These are phyloP conservation scores for Curvularia sp. DNA, from an alignment of 2,329 filamentous ascomycete species.

Conservation along the genomic window DNA sequence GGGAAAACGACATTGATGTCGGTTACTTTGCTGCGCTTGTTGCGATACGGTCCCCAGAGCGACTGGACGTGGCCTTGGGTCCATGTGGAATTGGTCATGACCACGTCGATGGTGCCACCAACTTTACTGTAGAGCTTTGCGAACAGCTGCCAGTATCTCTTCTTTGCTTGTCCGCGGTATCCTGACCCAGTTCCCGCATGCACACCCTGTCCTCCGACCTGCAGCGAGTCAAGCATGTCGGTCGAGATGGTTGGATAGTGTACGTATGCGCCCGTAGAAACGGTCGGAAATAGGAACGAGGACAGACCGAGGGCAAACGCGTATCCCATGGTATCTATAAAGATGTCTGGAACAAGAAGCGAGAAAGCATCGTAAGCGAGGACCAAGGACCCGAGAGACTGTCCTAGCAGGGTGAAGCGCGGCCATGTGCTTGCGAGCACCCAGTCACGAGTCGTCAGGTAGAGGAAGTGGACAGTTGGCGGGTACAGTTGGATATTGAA, in stretches of 20 bases:
- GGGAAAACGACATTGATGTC: conserved; percentile 84
- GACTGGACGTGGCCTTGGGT: conserved; percentile 78
- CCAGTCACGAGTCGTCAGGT: conserved; percentile 85
- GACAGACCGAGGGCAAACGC: conserved; percentile 85
- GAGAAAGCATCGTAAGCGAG: conserved; percentile 92
- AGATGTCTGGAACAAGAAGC: conserved; percentile 90
- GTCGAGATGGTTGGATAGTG: conserved; percentile 99
- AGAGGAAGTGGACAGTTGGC: conserved; percentile 85
- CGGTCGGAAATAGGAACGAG: conserved; percentile 78
- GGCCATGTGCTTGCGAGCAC: conserved; percentile 89
- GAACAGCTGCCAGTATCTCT: conserved; percentile 85
- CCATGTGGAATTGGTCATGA: conserved; percentile 98
- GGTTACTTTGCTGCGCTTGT: conserved; percentile 54
- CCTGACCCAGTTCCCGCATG: conserved; percentile 85
- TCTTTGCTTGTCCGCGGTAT: conserved; percentile 73
- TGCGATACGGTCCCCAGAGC: conserved; percentile 71
- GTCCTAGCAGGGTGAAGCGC: conserved; percentile 90
- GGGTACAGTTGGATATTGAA: conserved; percentile 93
- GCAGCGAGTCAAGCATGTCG: conserved; percentile 88
- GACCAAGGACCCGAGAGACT: conserved; percentile 86
- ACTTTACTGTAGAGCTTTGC: conserved; percentile 82
- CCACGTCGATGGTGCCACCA: conserved; percentile 84
- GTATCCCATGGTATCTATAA: conserved; percentile 98
- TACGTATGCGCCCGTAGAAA: conserved; percentile 91
- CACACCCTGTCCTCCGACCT: conserved; percentile 67